Percentiles rank a stretch among this genome's conserved stretches.
phyloP scores from a whole-genome alignment of 768 basidiomycete genomes.

The Mycena galericulata region DNA sequence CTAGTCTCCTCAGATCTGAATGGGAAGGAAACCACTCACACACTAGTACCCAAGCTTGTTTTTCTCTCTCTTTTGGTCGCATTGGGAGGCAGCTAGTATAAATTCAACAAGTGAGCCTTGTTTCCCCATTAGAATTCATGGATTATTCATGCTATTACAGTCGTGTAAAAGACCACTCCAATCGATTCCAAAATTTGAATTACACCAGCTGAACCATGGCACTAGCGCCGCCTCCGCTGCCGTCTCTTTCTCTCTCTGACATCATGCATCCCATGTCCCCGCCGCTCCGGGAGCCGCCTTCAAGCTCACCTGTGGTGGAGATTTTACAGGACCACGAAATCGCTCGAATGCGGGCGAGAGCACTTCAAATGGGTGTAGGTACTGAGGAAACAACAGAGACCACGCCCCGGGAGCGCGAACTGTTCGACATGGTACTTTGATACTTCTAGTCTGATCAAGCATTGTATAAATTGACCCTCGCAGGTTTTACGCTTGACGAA shows the following conservation, averaged over 20 bases:
- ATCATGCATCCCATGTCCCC: conserved; percentile 67
- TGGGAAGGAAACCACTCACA: background rate
- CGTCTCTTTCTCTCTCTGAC: conserved; percentile 64
- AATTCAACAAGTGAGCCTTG: background rate
- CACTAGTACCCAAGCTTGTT: background rate
- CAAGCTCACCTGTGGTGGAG: conserved; percentile 41
- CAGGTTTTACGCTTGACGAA: conserved; percentile 65
- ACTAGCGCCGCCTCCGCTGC: conserved; percentile 27
- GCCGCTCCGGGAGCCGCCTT: conserved; percentile 49
- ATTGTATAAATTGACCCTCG: background rate
- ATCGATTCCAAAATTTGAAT: background rate
- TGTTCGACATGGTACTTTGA: conserved; percentile 64
- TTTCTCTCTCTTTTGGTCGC: background rate
- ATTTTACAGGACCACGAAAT: conserved; percentile 62
- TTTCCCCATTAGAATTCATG: no score
- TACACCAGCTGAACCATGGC: conserved; percentile 8
- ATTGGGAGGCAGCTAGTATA: background rate
- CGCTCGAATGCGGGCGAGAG: conserved; percentile 58
- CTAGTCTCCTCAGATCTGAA: background rate
- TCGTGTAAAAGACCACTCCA: background rate
- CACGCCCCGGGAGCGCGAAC: conserved; percentile 48
- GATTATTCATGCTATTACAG: background rate
- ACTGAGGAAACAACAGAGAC: background rate
- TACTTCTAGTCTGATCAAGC: background rate
- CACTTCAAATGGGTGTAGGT: conserved; percentile 54